Percentiles rank a stretch among this genome's conserved stretches.
phyloP scores from a whole-genome alignment of 2,329 filamentous ascomycete species.

The Parastagonospora avenae region DNA sequence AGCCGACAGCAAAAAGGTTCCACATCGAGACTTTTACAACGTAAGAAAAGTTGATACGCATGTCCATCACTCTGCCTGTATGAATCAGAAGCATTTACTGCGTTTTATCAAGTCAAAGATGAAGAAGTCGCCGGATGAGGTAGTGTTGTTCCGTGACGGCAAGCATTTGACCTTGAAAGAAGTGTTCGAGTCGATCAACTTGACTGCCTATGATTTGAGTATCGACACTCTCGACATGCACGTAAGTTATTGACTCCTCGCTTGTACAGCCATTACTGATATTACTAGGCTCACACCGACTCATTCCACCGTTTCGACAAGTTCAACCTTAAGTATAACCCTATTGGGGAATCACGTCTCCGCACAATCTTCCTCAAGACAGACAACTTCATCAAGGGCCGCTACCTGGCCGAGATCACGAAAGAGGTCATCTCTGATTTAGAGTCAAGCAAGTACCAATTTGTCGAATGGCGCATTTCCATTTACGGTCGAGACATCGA shows the following conservation, averaged over 20 bases:
- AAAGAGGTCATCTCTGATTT: constrained; percentile 97
- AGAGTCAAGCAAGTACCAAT: constrained; percentile 98
- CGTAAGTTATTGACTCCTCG: constrained; percentile 57
- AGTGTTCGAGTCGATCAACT: constrained; percentile 95
- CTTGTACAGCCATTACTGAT: constrained; percentile 10
- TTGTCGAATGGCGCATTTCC: constrained; percentile 99
- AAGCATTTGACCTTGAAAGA: constrained; percentile 89
- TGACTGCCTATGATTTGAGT: constrained; percentile 96
- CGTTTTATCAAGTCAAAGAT: constrained; percentile 99
- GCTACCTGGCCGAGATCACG: constrained; percentile 95
- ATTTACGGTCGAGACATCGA: constrained; percentile 91
- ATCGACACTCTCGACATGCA: constrained; percentile 99
- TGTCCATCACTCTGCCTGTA: constrained; percentile 98
- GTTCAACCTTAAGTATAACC: constrained; percentile 99
- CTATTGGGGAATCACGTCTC: constrained; percentile 90
- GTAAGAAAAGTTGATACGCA: constrained; percentile 98
- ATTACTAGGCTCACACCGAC: constrained; percentile 81
- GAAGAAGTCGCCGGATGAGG: constrained; percentile 96
- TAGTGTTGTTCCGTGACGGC: constrained; percentile 89
- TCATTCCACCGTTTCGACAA: constrained; percentile 99
- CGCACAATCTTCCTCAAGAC: constrained; percentile 99
- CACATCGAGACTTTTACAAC: constrained; percentile 98
- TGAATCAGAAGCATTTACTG: constrained; percentile 98
- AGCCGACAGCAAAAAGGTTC: constrained; percentile 95
- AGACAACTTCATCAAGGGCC: constrained; percentile 94